Conservation (phyloP, 2,329 filamentous ascomycete genomes). For the Ophiostoma himal-ulmi region DNA sequence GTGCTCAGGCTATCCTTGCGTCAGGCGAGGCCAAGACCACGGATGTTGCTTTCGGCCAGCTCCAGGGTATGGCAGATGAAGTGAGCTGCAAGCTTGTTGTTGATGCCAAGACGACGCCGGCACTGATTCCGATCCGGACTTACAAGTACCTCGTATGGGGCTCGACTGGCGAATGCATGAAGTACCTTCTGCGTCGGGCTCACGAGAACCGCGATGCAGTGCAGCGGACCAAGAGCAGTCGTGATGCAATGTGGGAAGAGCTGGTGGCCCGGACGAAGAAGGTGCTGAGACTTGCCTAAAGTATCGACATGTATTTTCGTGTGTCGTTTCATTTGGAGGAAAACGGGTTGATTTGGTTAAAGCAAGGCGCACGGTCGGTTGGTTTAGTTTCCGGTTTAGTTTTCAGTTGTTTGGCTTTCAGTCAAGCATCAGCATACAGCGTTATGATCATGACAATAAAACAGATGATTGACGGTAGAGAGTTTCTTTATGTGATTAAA, state of each 20-base stretch:
- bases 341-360: not conserved
- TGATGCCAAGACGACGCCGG: slow-evolving; percentile 17
- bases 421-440: not conserved
- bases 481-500: not conserved
- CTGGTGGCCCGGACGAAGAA: slow-evolving; percentile 48
- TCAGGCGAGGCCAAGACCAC: slow-evolving; percentile 37
- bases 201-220: slow-evolving; percentile 71
- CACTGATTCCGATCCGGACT: slow-evolving; percentile 33
- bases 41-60: slow-evolving; percentile 63
- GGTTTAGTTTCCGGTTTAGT: not conserved
- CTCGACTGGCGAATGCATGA: slow-evolving; percentile 73
- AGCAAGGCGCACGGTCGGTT: not conserved
- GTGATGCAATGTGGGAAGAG: slow-evolving; percentile 59
- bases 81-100: slow-evolving; percentile 61
- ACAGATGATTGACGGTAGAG: not conserved
- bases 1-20: slow-evolving; percentile 48
- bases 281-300: not conserved
- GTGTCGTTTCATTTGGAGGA: not conserved
- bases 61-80: slow-evolving; percentile 95
- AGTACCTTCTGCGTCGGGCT: slow-evolving; percentile 67
- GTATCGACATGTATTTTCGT: not conserved
- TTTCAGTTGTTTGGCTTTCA: not conserved
- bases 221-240: slow-evolving; percentile 54
- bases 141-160: slow-evolving; percentile 69
- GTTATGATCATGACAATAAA: slow-evolving; percentile 9